Conservation (phyloP, 352 stramenopile species). For the Phytopythium vexans region DNA sequence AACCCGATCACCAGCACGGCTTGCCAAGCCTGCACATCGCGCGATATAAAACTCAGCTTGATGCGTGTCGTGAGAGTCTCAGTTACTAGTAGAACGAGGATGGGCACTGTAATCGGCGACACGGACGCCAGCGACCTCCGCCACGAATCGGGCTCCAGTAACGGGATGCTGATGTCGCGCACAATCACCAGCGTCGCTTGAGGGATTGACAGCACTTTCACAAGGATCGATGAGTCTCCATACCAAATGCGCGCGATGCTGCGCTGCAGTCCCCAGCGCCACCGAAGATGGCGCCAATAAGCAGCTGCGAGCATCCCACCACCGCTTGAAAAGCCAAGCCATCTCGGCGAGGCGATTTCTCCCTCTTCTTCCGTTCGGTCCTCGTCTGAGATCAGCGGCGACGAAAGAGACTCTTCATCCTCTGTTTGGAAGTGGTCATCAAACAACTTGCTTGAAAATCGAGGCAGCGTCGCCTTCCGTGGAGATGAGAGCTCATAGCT, state of each 20-base stretch:
- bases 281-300: conserved; percentile 72
- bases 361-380: conserved; percentile 23
- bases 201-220: conserved; percentile 53
- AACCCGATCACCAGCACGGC: conserved; percentile 18
- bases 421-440: conserved; percentile 62
- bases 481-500: conserved; percentile 23
- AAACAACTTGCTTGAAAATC: conserved; percentile 47
- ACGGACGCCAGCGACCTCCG: conserved; percentile 83
- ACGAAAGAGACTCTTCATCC: conserved; percentile 43
- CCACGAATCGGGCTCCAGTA: conserved; percentile 67
- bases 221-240: conserved; percentile 32
- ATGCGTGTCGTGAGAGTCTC: conserved; percentile 26
- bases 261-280: conserved; percentile 61
- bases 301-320: conserved; percentile 38
- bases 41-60: conserved; percentile 11
- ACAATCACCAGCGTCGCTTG: conserved; percentile 45
- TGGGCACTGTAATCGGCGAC: conserved; percentile 74
- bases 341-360: neutral
- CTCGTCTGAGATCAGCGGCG: conserved; percentile 53
- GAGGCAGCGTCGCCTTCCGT: conserved; percentile 7
- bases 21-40: conserved; percentile 42
- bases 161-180: conserved; percentile 66
- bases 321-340: conserved; percentile 32
- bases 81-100: conserved; percentile 80
- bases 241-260: conserved; percentile 39